phyloP scores from a whole-genome alignment of 2,329 filamentous ascomycete species.

The Penicillium corylophilum region DNA sequence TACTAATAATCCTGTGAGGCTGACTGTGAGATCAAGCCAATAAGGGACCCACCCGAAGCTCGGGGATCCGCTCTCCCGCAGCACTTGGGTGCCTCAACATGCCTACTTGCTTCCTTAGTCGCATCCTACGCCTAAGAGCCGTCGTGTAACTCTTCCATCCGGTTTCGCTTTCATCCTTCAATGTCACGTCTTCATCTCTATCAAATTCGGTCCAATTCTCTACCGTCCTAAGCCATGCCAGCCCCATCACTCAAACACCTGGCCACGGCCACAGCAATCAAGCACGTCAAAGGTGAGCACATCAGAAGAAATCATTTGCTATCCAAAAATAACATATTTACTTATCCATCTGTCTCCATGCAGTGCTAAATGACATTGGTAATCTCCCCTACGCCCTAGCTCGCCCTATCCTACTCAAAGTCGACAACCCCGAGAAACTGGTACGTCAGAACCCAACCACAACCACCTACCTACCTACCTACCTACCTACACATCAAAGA shows the following conservation, averaged over 20 bases:
- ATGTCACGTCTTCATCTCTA: constrained; percentile 7
- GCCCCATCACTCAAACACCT: constrained; percentile 37
- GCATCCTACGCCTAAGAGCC: background rate
- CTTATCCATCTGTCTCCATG: constrained; percentile 5
- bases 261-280: constrained; percentile 36
- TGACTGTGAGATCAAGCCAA: constrained; percentile 2
- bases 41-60: constrained; percentile 5
- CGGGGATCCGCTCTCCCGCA: background rate
- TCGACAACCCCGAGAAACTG: constrained; percentile 74
- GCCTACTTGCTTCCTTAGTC: background rate
- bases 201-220: constrained; percentile 4
- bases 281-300: constrained; percentile 38
- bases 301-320: background rate
- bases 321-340: background rate
- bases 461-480: background rate
- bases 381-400: constrained; percentile 67
- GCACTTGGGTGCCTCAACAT: background rate
- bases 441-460: constrained; percentile 46
- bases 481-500: background rate
- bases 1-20: background rate
- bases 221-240: constrained; percentile 28
- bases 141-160: background rate
- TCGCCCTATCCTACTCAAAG: constrained; percentile 65
- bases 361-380: constrained; percentile 68
- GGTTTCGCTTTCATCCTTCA: constrained; percentile 7